These are phyloP conservation scores for Sextonia rubra DNA, from an alignment of 164 flowering plant species.

Conservation along the genomic window DNA sequence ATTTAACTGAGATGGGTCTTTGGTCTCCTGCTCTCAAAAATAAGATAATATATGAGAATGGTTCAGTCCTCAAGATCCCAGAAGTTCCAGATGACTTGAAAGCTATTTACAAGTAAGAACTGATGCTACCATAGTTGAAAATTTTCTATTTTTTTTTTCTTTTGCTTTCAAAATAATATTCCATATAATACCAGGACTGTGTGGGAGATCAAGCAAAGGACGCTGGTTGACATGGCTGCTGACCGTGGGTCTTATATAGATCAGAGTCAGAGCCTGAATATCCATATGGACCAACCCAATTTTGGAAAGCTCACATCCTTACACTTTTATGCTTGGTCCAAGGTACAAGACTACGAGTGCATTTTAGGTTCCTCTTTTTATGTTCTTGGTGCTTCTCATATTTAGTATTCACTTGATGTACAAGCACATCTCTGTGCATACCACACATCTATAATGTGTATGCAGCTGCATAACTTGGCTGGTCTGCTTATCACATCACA, in stretches of 20 bases:
- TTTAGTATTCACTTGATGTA: background rate
- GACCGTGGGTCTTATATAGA: slow-evolving; percentile 94
- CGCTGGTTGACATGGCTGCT: slow-evolving; percentile 94
- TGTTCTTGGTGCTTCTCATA: background rate
- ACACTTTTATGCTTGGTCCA: slow-evolving; percentile 93
- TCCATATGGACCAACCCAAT: slow-evolving; percentile 94
- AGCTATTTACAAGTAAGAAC: slow-evolving; percentile 68
- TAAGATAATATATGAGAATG: slow-evolving; percentile 72
- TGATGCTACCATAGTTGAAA: background rate
- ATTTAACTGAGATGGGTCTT: slow-evolving; percentile 93
- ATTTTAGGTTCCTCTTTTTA: background rate
- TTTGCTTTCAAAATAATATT: slow-evolving; percentile 12
- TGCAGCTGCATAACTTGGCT: too few relatives aligned
- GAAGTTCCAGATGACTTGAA: slow-evolving; percentile 79
- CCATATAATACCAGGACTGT: slow-evolving; percentile 53
- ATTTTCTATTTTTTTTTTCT: background rate
- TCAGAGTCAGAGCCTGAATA: slow-evolving; percentile 95
- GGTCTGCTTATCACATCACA: too few relatives aligned
- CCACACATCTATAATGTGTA: too few relatives aligned
- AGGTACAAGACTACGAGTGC: slow-evolving; percentile 49
- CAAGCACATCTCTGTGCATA: too few relatives aligned
- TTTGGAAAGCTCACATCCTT: slow-evolving; percentile 89
- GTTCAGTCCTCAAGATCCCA: slow-evolving; percentile 72
- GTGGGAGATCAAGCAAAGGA: slow-evolving; percentile 97
- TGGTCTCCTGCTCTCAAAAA: slow-evolving; percentile 92